Conservation (phyloP, 106 monocot genomes). For the Hemerocallis citrina region DNA sequence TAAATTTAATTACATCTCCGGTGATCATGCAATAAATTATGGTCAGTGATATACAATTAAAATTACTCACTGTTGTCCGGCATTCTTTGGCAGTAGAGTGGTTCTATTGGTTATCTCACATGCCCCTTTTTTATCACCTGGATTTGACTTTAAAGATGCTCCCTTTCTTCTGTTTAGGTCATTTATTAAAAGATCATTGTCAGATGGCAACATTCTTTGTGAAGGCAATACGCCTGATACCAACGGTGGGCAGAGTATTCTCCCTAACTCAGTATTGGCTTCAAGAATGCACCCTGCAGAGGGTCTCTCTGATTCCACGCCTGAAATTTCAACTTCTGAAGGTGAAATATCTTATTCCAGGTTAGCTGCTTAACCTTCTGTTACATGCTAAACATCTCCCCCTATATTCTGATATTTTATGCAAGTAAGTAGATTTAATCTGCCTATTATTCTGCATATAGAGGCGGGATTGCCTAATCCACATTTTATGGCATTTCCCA, state of each 20-base stretch:
- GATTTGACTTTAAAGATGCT: background rate
- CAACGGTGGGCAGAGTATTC: slow-evolving; percentile 19
- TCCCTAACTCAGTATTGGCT: slow-evolving; percentile 10
- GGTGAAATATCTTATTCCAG: slow-evolving; percentile 50
- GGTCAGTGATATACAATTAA: too few species aligned
- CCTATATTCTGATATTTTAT: background rate
- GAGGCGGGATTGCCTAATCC: too few species aligned
- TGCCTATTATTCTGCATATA: too few species aligned
- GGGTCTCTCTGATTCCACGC: slow-evolving; percentile 48
- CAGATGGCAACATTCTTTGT: slow-evolving; percentile 68
- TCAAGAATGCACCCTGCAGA: slow-evolving; percentile 15
- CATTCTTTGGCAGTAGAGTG: too few species aligned
- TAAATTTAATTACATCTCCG: too few species aligned
- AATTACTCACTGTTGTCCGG: too few species aligned
- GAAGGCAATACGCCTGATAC: slow-evolving; percentile 31
- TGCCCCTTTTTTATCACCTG: too few species aligned
- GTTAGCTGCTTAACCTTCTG: background rate
- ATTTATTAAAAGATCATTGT: slow-evolving; percentile 76
- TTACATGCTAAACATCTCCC: background rate
- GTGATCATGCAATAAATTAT: too few species aligned
- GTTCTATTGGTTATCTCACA: too few species aligned
- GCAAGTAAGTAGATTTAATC: background rate
- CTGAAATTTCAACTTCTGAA: slow-evolving; percentile 52
- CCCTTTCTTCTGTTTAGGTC: slow-evolving; percentile 39
- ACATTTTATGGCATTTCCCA: background rate